Evolutionary conservation across 129 eudicot species (phyloP), one percentile per base, ranked within the genome.

Genomic region (Dittrichia graveolens): DNA sequence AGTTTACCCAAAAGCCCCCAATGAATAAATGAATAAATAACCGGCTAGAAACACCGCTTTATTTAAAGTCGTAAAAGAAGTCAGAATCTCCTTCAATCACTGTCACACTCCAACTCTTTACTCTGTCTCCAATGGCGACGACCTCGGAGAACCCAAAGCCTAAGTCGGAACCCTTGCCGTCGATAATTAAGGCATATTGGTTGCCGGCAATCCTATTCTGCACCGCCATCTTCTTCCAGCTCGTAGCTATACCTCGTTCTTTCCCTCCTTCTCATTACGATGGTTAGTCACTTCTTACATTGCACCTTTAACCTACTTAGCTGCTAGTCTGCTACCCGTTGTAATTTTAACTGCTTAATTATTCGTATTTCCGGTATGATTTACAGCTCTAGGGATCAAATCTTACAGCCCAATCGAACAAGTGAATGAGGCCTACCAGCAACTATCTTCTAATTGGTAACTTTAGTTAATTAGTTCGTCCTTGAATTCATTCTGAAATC

Each of bases 241-340:
- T 94, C 2, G 82, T 94, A 48, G 82, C 86, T 66, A 74, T 90
- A 37, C 98, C 98, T 49, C 90, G 88, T 9, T 82, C 88, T 14
- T 94, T 83, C 38, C 98, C 98, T 13, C 75, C 85, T 5, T 85
- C 96, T 15, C 91, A 94, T 73, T 94, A 94, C 87, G 89, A 87
- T 47, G 96, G 98, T 90, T 41, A 44, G 38, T 62, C 4, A 4
- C 65, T 37, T 19, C 46, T 16, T 5, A 12, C 8, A 40, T 2
- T n/a, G 6, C 41, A 9, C 11, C 82, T 9, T 57, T 53, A 69
- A 12, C 69, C 43, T 60, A 24, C 5, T 44, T 38, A 14, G 7
- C 46, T 40, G 7, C 14, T 59, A 2, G 8, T 24, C 38, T 24
- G 19, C 3, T 56, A 18, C 8, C 13, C 52, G 9, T 50, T 62